phyloP scores from a whole-genome alignment of 345 rosid species.

The Eucalyptus regnans region DNA sequence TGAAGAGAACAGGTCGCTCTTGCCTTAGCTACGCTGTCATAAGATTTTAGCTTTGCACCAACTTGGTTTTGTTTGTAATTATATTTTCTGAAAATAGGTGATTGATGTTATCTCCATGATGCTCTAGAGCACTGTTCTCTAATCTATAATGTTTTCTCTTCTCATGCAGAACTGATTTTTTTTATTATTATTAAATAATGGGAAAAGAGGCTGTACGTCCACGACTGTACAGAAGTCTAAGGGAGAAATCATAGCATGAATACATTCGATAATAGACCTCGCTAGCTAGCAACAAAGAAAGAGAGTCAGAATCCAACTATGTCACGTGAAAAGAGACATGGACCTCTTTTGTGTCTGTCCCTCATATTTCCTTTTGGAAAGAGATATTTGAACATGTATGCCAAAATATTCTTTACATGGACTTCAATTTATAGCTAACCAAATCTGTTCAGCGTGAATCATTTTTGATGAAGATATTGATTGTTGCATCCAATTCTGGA shows the following conservation, averaged over 20 bases:
- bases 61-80: not conserved
- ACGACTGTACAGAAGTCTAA: not conserved
- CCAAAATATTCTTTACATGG: not conserved
- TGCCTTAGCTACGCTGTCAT: not conserved
- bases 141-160: not conserved
- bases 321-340: not conserved
- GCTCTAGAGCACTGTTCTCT: not conserved
- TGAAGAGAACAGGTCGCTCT: slow-evolving; percentile 38
- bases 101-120: not conserved
- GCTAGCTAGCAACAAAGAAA: not conserved
- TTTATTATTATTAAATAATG: not conserved
- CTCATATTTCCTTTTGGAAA: not conserved
- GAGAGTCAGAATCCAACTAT: not conserved
- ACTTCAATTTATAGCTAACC: not conserved
- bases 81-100: not conserved
- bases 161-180: not conserved
- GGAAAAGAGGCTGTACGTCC: not conserved
- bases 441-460: not conserved
- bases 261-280: not conserved
- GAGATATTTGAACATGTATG: not conserved
- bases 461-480: no score
- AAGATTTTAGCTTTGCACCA: not conserved
- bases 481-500: not conserved
- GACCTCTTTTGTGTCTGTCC: not conserved
- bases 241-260: not conserved